These are phyloP conservation scores for Fonsecaea nubica DNA, from an alignment of 2,329 filamentous ascomycete genomes.

Conservation along the genomic window DNA sequence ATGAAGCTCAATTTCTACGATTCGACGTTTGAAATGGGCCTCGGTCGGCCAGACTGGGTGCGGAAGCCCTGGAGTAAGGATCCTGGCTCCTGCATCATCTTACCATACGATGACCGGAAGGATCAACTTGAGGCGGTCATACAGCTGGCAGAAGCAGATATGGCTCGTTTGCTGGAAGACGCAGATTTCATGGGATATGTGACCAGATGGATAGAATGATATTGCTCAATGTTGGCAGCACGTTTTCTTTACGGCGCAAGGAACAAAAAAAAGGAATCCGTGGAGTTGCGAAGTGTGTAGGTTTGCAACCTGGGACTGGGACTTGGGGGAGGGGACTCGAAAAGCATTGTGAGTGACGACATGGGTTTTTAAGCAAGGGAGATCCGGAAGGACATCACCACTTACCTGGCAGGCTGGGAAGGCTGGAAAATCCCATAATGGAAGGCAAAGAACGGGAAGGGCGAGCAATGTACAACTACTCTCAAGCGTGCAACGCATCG, in stretches of 20 bases:
- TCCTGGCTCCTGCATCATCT: conserved; percentile 41
- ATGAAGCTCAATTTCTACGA: conserved; percentile 37
- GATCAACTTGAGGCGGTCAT: conserved; percentile 38
- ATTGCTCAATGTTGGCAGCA: not conserved
- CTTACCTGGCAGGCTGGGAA: conserved; percentile 2
- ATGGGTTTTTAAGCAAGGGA: not conserved
- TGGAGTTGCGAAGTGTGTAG: conserved; percentile 3
- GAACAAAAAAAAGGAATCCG: conserved; percentile 1
- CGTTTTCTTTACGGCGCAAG: conserved; percentile 7
- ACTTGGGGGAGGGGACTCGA: not conserved
- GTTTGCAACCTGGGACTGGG: conserved; percentile 4
- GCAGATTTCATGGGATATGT: conserved; percentile 36
- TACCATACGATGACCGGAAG: conserved; percentile 35
- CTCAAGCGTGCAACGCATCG: not conserved
- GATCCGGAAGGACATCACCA: not conserved
- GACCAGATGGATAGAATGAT: conserved; percentile 34
- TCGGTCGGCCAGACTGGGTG: conserved; percentile 40
- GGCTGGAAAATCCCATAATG: conserved; percentile 11
- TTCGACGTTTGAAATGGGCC: conserved; percentile 37
- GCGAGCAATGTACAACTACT: conserved; percentile 7
- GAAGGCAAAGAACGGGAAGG: conserved; percentile 6
- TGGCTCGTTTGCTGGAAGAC: conserved; percentile 37
- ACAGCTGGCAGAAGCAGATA: conserved; percentile 39
- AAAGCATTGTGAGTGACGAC: conserved; percentile 8
- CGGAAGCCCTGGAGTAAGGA: conserved; percentile 41